phyloP scores from a whole-genome alignment of 2,329 filamentous ascomycete genomes.

The Anthostomella pinea region DNA sequence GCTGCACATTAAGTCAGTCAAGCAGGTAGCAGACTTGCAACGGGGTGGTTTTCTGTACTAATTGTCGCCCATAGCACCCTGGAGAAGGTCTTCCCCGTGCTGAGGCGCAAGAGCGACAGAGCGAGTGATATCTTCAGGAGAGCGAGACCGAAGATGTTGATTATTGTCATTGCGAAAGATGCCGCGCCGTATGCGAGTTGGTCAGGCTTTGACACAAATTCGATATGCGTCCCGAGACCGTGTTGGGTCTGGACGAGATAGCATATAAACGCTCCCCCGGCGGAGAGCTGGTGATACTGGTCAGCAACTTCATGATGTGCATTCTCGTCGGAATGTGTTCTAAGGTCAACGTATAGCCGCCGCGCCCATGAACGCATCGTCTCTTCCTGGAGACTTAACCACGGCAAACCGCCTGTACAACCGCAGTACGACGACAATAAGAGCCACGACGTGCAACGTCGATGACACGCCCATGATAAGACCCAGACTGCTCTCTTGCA shows the following conservation, averaged over 20 bases:
- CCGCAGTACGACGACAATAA: constrained; percentile 6
- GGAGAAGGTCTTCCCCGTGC: constrained; percentile 10
- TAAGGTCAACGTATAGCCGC: constrained; percentile 22
- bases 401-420: constrained; percentile 11
- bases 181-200: constrained; percentile 37
- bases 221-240: constrained; percentile 45
- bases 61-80: constrained; percentile 13
- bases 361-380: constrained; percentile 29
- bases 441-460: constrained; percentile 4
- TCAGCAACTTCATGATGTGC: constrained; percentile 3
- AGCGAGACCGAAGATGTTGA: constrained; percentile 40
- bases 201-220: constrained; percentile 34
- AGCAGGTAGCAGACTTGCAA: background rate
- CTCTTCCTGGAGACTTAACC: constrained; percentile 21
- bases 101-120: constrained; percentile 41
- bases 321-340: background rate
- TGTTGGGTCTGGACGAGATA: constrained; percentile 43
- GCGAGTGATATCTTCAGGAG: constrained; percentile 46
- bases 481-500: constrained; percentile 9
- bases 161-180: constrained; percentile 44
- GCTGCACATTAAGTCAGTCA: constrained; percentile 4
- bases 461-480: constrained; percentile 7
- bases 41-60: constrained; percentile 3
- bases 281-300: constrained; percentile 22
- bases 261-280: constrained; percentile 27